A percentile compares a stretch with the other conserved stretches of the same genome.
Evolutionary conservation across 371 early-diverging fungal species (phyloP).

Genomic region (Mucor circinelloides): DNA sequence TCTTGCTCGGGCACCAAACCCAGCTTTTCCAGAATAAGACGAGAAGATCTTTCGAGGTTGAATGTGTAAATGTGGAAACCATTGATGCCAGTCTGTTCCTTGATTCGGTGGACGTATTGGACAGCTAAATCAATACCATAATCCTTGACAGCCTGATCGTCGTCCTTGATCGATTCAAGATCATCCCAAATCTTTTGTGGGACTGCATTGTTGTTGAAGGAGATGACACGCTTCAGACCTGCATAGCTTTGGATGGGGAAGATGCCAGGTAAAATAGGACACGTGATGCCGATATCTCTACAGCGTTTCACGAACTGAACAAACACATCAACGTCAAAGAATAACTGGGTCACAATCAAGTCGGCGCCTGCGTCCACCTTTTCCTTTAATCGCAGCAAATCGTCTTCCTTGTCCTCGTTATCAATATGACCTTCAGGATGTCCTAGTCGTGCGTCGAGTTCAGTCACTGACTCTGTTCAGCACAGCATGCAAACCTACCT

Average conservation of each 20-base stretch:
- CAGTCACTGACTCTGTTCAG: neutral
- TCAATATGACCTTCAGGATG: slow-evolving; percentile 94
- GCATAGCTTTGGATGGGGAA: slow-evolving; percentile 94
- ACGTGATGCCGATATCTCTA: slow-evolving; percentile 76
- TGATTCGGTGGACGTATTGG: slow-evolving; percentile 71
- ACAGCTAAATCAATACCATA: slow-evolving; percentile 88
- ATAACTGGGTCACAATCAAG: slow-evolving; percentile 91
- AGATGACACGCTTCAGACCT: slow-evolving; percentile 83
- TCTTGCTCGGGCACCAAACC: slow-evolving; percentile 77
- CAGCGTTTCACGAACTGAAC: slow-evolving; percentile 77
- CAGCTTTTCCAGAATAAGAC: slow-evolving; percentile 82
- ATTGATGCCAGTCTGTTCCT: slow-evolving; percentile 68
- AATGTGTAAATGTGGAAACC: slow-evolving; percentile 89
- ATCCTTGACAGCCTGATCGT: slow-evolving; percentile 93
- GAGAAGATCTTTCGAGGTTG: slow-evolving; percentile 87
- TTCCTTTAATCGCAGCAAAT: slow-evolving; percentile 77
- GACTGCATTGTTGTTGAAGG: slow-evolving; percentile 84
- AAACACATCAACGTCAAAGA: slow-evolving; percentile 89
- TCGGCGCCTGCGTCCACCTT: slow-evolving; percentile 95
- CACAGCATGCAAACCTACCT: slow-evolving; percentile 53
- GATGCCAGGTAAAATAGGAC: slow-evolving; percentile 93
- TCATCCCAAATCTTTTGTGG: slow-evolving; percentile 82
- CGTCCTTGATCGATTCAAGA: slow-evolving; percentile 94
- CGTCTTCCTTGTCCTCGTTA: slow-evolving; percentile 70
- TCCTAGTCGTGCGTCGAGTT: slow-evolving; percentile 16